A percentile compares a stretch with the other conserved stretches of the same genome.
Evolutionary conservation across 768 basidiomycete species (phyloP).

Genomic region (Rubroboletus satanas): DNA sequence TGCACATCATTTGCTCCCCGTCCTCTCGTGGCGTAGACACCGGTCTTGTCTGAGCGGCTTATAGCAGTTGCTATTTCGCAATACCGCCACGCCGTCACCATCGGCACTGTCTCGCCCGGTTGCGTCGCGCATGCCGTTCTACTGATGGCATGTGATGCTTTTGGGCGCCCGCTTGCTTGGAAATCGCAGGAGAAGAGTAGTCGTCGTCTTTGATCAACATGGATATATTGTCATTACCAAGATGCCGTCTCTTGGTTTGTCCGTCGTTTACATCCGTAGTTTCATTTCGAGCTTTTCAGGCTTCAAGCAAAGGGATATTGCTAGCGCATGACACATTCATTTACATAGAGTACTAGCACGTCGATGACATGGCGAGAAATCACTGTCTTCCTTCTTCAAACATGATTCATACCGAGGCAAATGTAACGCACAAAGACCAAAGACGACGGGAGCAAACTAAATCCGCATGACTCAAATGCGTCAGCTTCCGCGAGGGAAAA

Average conservation of each 20-base stretch:
- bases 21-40: neutral
- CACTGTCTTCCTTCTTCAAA: neutral
- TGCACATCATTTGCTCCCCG: neutral
- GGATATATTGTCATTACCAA: neutral
- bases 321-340: conserved; percentile 1
- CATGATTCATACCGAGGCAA: neutral
- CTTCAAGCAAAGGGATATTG: neutral
- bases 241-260: neutral
- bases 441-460: neutral
- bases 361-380: neutral
- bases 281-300: neutral
- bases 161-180: neutral
- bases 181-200: neutral
- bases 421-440: neutral
- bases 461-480: neutral
- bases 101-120: conserved; percentile 5
- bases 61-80: neutral
- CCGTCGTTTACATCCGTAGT: neutral
- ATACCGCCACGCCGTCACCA: neutral
- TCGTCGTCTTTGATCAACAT: neutral
- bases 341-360: neutral
- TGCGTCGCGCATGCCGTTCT: conserved; percentile 3
- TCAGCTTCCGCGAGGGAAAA: neutral
- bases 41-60: neutral
- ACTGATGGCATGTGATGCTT: neutral